A percentile compares a stretch with the other conserved stretches of the same genome.
Evolutionary conservation across 1,284 basidiomycete species (phyloP).

Genomic region (Sporisorium reilianum): DNA sequence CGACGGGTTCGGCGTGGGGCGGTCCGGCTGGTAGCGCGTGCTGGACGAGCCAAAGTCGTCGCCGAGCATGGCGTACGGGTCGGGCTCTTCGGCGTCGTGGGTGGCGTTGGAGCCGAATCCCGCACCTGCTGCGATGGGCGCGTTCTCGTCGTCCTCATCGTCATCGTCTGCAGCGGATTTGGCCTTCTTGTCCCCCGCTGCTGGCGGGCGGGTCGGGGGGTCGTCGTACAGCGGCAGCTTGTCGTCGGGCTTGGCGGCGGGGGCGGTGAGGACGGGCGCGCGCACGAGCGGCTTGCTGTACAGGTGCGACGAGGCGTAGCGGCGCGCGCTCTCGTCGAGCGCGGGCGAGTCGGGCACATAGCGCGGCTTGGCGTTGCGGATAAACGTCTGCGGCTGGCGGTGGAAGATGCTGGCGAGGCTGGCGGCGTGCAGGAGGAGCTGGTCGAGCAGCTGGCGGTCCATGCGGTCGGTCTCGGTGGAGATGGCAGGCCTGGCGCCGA

Average conservation of each 20-base stretch:
- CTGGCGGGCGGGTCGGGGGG: no score
- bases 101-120: background rate
- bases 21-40: conserved; percentile 20
- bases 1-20: conserved; percentile 21
- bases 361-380: conserved; percentile 56
- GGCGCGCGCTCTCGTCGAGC: conserved; percentile 55
- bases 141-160: background rate
- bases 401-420: conserved; percentile 65
- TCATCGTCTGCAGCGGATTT: background rate
- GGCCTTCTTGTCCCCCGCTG: background rate
- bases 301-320: conserved; percentile 58
- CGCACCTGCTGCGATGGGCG: background rate
- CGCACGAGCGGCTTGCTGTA: conserved; percentile 50
- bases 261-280: conserved; percentile 27
- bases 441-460: conserved; percentile 72
- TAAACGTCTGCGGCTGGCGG: conserved; percentile 63
- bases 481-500: conserved; percentile 92
- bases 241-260: background rate
- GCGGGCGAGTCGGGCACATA: conserved; percentile 60
- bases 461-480: conserved; percentile 98
- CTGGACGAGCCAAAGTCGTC: conserved; percentile 34
- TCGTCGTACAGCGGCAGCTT: background rate
- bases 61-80: conserved; percentile 52
- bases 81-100: conserved; percentile 20
- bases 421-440: conserved; percentile 63